A percentile compares a stretch with the other conserved stretches of the same genome.
These are phyloP conservation scores for Entonaema liquescens DNA, from an alignment of 495 filamentous ascomycete species.

Conservation along the genomic window DNA sequence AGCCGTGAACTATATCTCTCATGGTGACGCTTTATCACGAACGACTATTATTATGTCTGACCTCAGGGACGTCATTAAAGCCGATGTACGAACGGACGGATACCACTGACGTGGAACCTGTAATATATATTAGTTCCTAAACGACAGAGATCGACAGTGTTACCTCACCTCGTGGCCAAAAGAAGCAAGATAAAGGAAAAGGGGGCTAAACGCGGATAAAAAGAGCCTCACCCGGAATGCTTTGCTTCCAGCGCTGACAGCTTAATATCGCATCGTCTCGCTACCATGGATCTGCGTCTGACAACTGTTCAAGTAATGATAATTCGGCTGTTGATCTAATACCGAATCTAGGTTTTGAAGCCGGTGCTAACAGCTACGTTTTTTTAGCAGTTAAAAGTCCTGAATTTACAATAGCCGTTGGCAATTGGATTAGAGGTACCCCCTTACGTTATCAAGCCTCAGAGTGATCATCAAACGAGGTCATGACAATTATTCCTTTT, in stretches of 20 bases:
- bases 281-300: constrained; percentile 3
- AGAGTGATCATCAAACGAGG: neutral
- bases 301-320: constrained; percentile 14
- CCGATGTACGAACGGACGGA: neutral
- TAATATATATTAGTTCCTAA: constrained; percentile 30
- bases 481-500: neutral
- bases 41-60: neutral
- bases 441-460: too few species aligned
- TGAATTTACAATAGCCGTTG: neutral
- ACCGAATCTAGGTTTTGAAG: neutral
- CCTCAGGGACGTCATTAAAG: constrained; percentile 8
- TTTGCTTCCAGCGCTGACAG: constrained; percentile 2
- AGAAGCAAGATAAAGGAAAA: constrained; percentile 3
- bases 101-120: constrained; percentile 29
- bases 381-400: neutral
- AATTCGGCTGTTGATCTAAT: constrained; percentile 28
- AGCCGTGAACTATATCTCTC: neutral
- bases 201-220: constrained; percentile 32
- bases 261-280: constrained; percentile 6
- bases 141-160: constrained; percentile 33
- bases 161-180: constrained; percentile 36
- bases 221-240: constrained; percentile 26
- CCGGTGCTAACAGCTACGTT: neutral
- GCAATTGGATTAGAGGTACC: too few species aligned
- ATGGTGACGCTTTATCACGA: neutral